Percentiles rank a stretch among this genome's conserved stretches.
Conservation (phyloP, 768 basidiomycete species). For the Galerina marginata region DNA sequence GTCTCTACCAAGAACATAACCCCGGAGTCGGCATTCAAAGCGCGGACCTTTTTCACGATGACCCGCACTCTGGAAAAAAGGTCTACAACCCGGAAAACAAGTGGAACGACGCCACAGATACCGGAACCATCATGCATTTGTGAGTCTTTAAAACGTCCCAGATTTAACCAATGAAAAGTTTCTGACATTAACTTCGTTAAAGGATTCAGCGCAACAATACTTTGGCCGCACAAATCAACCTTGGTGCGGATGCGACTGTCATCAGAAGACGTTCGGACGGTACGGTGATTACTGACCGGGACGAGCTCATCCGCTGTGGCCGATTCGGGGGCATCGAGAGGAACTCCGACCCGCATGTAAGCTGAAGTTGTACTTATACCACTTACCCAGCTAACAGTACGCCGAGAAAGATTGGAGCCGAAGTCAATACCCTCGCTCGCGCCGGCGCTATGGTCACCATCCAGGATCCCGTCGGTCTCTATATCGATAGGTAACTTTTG, state of each 20-base stretch:
- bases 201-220: constrained; percentile 5
- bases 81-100: constrained; percentile 5
- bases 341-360: constrained; percentile 5
- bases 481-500: constrained; percentile 6
- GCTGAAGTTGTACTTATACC: not conserved
- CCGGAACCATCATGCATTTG: constrained; percentile 8
- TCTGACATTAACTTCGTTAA: not conserved
- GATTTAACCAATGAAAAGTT: not conserved
- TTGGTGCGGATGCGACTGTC: not conserved
- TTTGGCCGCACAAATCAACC: constrained; percentile 2
- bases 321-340: not conserved
- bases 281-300: constrained; percentile 2
- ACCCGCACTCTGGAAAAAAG: not conserved
- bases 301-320: constrained; percentile 4
- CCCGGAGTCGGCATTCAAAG: constrained; percentile 1
- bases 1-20: not conserved
- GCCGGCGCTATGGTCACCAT: constrained; percentile 7
- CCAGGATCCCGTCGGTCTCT: constrained; percentile 11
- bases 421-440: constrained; percentile 10
- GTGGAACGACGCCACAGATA: not conserved
- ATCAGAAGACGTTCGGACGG: constrained; percentile 2
- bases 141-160: not conserved
- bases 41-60: not conserved
- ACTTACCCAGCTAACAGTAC: not conserved
- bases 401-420: constrained; percentile 5